These are phyloP conservation scores for Chionographis japonica DNA, from an alignment of 106 monocot genomes.

Conservation along the genomic window DNA sequence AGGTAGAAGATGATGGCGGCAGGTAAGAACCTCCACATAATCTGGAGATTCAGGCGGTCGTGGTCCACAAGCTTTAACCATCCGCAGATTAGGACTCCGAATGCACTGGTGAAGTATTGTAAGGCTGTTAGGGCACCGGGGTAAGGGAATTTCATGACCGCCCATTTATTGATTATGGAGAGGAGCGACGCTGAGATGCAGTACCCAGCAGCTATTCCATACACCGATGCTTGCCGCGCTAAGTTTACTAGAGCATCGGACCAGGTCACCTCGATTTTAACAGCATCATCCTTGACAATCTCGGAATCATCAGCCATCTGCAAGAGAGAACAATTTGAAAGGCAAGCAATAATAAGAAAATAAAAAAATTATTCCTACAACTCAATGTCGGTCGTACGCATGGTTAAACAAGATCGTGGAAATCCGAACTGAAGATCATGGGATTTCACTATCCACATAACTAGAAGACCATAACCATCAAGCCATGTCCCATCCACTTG, in stretches of 20 bases:
- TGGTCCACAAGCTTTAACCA: conserved; percentile 46
- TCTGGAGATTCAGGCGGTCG: conserved; percentile 35
- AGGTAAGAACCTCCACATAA: conserved; percentile 72
- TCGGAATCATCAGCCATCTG: conserved; percentile 9
- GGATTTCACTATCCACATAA: conserved; percentile 30
- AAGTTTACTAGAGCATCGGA: conserved; percentile 13
- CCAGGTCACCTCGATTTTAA: conserved; percentile 13
- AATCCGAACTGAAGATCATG: too few relatives aligned
- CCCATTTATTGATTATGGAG: conserved; percentile 92
- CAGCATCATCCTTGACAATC: background rate
- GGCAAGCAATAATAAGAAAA: too few relatives aligned
- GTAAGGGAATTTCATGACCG: conserved; percentile 84
- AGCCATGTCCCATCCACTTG: too few relatives aligned
- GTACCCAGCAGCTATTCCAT: conserved; percentile 81
- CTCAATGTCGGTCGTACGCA: too few relatives aligned
- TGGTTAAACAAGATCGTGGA: too few relatives aligned
- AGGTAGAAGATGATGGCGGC: conserved; percentile 77
- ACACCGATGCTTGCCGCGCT: conserved; percentile 56
- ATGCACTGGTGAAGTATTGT: conserved; percentile 67
- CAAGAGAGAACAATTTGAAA: background rate
- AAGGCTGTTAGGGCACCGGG: conserved; percentile 71
- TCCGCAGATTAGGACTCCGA: conserved; percentile 54
- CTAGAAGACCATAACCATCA: too few relatives aligned
- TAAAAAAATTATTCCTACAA: too few relatives aligned
- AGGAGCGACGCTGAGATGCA: conserved; percentile 80